Evolutionary conservation across 2,329 filamentous ascomycete species (phyloP), one percentile per base, ranked within the genome.

Genomic region (Aspergillus ochraceoroseus): DNA sequence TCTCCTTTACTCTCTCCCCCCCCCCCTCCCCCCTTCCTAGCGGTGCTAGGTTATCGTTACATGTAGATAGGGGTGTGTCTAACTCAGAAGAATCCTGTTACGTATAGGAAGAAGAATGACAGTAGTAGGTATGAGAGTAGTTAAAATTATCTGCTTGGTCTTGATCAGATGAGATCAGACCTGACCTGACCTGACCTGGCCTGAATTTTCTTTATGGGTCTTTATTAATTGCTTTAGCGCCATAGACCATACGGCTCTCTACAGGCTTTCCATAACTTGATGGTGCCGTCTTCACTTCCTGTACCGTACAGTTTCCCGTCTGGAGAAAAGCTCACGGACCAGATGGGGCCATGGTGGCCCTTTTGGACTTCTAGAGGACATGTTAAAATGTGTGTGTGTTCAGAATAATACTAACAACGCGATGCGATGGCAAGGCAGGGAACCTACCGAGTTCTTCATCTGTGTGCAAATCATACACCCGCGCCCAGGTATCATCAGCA

Each of bases 241-340:
- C 80, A 84, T 13, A 84, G 63, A 11, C 80, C 80, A 58, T 83
- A 83, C 2, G 77, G 71, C 30, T 79, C 78, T 31, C 71, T 70
- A 35, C 78, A 80, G 45, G 79, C 79, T 62, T 84, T 84, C 80
- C 80, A 84, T 52, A 98, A 73, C 70, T 98, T 98, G 64, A 98
- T 94, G 0, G 92, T 98, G 27, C 92, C 92, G 57, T 98, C 92
- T 62, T 98, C 92, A 33, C 89, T 95, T 19, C 87, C 92, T 1
- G 92, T 98, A 1, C 89, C 92, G 61, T 96, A 98, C 5, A 98
- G 72, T 62, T 94, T 95, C 32, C 89, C 89, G 58, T 98, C 92
- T 0, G 92, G 92, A 0, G 89, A 92, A 66, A 95, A 98, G 41
- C 84, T 83, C 44, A 94, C 82, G 4, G 88, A 95, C 92, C 92